Evolutionary conservation across 2,329 filamentous ascomycete genomes (phyloP), one percentile per base, ranked within the genome.

Genomic region (Curvularia spicifera): DNA sequence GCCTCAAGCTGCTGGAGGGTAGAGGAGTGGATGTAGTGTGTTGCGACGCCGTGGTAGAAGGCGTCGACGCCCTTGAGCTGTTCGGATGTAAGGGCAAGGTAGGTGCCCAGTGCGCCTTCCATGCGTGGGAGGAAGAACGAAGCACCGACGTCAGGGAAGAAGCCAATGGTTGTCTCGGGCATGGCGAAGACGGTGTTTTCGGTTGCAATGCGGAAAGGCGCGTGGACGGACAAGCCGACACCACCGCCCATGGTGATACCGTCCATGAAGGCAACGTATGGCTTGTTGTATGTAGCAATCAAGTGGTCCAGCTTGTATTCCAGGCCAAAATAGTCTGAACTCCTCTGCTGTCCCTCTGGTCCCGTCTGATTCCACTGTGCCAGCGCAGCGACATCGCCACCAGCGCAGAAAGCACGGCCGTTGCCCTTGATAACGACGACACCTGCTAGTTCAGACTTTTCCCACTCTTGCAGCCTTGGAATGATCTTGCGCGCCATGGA

Each of bases 201-300:
- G 2, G 95, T 99, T 37, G 95, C 95, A 74, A 99, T 96, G 60
- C 95, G 86, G 84, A 99, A 94, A 3, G 95, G 96, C 2, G 95
- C 94, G 78, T 99, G 96, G 51, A 97, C 86, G 77, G 91, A 96
- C 56, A 99, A 85, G 6, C 95, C 95, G 52, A 98, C 95, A 66
- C 95, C 95, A 55, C 95, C 95, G 55, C 95, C 95, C 95, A 99
- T 99, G 51, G 96, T 99, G 77, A 97, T 91, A 59, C 95, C 95
- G 73, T 99, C 95, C 89, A 99, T 96, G 74, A 98, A 90, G 31
- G 95, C 91, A 51, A 99, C 87, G 73, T 95, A 96, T 0, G 95
- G 95, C 81, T 97, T 99, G 61, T 82, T 76, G 80, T 97, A 97
- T 37, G 93, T 97, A 22, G 95, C 91, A 74, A 99, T 97, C 68